phyloP scores from a whole-genome alignment of 371 early-diverging fungal species.

The Lichtheimia hyalospora region DNA sequence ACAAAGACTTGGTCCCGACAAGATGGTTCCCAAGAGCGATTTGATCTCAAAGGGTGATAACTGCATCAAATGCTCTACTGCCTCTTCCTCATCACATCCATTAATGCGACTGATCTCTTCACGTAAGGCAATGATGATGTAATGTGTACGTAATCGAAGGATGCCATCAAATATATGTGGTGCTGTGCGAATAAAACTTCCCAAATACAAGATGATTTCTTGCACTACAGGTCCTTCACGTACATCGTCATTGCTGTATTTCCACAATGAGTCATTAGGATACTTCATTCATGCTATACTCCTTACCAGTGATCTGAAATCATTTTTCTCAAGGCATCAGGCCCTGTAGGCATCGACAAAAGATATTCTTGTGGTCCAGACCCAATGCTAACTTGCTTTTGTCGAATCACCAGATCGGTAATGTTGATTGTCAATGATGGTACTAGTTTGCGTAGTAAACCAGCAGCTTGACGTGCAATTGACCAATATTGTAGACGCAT shows the following conservation, averaged over 20 bases:
- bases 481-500: slow-evolving; percentile 76
- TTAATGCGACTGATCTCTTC: slow-evolving; percentile 81
- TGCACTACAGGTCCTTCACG: slow-evolving; percentile 86
- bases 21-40: slow-evolving; percentile 69
- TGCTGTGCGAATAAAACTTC: slow-evolving; percentile 70
- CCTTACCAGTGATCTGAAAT: slow-evolving; percentile 59
- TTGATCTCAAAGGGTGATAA: slow-evolving; percentile 82
- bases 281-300: neutral
- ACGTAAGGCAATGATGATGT: slow-evolving; percentile 80
- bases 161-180: slow-evolving; percentile 83
- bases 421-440: slow-evolving; percentile 78
- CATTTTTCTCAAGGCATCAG: slow-evolving; percentile 66
- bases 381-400: slow-evolving; percentile 81
- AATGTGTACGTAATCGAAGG: slow-evolving; percentile 78
- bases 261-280: neutral
- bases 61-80: slow-evolving; percentile 80
- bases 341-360: slow-evolving; percentile 68
- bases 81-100: slow-evolving; percentile 76
- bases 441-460: slow-evolving; percentile 74
- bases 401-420: slow-evolving; percentile 79
- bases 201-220: slow-evolving; percentile 80
- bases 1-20: slow-evolving; percentile 66
- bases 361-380: slow-evolving; percentile 68
- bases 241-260: slow-evolving; percentile 63
- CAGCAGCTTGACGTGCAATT: slow-evolving; percentile 83